phyloP scores from a whole-genome alignment of 169 alveolate species.

The Babesia bovis region DNA sequence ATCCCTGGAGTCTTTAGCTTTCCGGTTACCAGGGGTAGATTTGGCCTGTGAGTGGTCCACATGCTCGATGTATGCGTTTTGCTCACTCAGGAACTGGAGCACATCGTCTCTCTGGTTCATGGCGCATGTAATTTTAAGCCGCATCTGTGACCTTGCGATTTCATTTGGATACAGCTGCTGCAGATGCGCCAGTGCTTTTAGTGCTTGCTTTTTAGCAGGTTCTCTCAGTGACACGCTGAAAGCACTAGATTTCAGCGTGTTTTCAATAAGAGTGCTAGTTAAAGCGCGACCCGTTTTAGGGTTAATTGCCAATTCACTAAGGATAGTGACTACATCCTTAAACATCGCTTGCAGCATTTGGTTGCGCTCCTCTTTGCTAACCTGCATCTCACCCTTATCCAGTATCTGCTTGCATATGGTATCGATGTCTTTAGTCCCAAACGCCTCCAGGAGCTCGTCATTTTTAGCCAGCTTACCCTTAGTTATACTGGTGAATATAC shows the following conservation, averaged over 20 bases:
- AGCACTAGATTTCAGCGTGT: conserved; percentile 77
- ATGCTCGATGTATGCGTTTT: conserved; percentile 67
- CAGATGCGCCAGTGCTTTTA: conserved; percentile 78
- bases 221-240: conserved; percentile 79
- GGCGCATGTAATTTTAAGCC: conserved; percentile 69
- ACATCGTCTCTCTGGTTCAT: conserved; percentile 52
- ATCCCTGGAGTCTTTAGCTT: background rate
- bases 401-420: conserved; percentile 88
- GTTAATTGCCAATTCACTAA: conserved; percentile 81
- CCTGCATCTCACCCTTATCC: conserved; percentile 90
- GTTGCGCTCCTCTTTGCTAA: conserved; percentile 86
- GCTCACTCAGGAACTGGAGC: conserved; percentile 46
- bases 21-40: background rate
- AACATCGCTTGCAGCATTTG: conserved; percentile 76
- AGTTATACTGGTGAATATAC: conserved; percentile 90
- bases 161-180: conserved; percentile 78
- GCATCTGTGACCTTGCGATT: conserved; percentile 81
- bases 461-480: conserved; percentile 92
- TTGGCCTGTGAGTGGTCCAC: conserved; percentile 5
- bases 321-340: conserved; percentile 79
- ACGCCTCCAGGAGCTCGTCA: conserved; percentile 86
- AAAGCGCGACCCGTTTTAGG: conserved; percentile 86
- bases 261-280: conserved; percentile 80
- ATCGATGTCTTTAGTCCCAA: conserved; percentile 83
- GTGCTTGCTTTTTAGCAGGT: conserved; percentile 82